Base-by-base conservation (phyloP, 2,329 filamentous ascomycete genomes). In the Aspergillus neotritici region DNA sequence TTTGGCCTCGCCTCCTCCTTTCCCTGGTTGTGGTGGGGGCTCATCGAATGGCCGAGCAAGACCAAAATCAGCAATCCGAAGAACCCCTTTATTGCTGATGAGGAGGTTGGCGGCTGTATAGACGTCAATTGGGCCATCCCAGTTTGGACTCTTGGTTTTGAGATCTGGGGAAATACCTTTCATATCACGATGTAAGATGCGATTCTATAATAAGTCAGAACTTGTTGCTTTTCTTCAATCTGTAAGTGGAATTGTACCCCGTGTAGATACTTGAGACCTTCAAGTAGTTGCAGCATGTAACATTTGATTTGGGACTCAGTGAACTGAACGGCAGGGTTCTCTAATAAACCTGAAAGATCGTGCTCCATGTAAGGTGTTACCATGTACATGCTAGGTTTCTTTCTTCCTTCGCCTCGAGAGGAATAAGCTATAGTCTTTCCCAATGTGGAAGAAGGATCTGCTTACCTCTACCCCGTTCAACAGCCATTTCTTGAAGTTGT, bases 301-400 rank as follows among this genome's bases (percentile, higher is more conserved):
- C 93, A 98, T 67, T 98, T 98, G 67, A 97, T 94, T 64, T 97
- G 90, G 4, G 87, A 78, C 60, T 90, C 84, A 37, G 85, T 86
- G 59, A 98, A 91, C 32, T 80, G 79, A 31, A 98, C 90, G 5
- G 84, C 82, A 8, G 91, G 91, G 58, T 98, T 98, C 65, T 97
- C 93, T 57, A 98, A 82, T 25, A 98, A 80, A 34, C 93, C 93
- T 7, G 91, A 94, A n/a, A 98, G 78, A 68, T 98, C 93, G 69
- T 98, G 93, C 57, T 97, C 90, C 89, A 97, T 96, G 67, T 98
- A 98, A 5, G 91, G 93, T 34, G 84, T 96, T 40, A 94, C 91
- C 93, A 98, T 98, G 70, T 97, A 97, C 75, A 98, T 89, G 55
- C 90, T 90, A 59, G 66, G 75, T 69, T 71, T 78, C 66, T 87